These are phyloP conservation scores for Penicillium sp. DNA, from an alignment of 2,329 filamentous ascomycete species.

Conservation along the genomic window DNA sequence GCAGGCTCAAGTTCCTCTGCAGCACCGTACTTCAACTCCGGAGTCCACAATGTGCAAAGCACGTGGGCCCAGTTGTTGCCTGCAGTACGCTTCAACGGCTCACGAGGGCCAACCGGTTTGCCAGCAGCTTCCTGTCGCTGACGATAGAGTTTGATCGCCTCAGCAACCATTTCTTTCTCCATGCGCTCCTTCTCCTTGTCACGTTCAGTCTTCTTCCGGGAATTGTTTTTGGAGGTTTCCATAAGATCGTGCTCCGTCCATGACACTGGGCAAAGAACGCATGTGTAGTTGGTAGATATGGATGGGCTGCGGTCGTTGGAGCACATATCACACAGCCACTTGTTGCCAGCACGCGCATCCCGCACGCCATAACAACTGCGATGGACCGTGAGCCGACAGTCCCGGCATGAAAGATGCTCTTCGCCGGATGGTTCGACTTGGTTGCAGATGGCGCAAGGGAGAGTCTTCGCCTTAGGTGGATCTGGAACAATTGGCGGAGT, in stretches of 20 bases:
- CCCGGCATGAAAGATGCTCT: constrained; percentile 71
- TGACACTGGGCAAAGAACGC: constrained; percentile 82
- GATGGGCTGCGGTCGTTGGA: constrained; percentile 87
- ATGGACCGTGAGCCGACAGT: constrained; percentile 89
- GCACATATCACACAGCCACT: constrained; percentile 97
- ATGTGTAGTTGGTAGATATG: constrained; percentile 92
- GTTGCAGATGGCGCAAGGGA: constrained; percentile 83
- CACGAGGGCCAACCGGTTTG: constrained; percentile 76
- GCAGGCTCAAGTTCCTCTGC: constrained; percentile 76
- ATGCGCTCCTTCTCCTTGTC: constrained; percentile 82
- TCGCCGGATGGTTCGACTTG: constrained; percentile 68
- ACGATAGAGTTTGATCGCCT: constrained; percentile 75
- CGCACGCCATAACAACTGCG: constrained; percentile 88
- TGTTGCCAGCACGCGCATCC: constrained; percentile 61
- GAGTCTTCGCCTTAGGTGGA: constrained; percentile 68
- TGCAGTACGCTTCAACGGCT: constrained; percentile 86
- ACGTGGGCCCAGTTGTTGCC: constrained; percentile 99
- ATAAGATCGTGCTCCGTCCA: constrained; percentile 78
- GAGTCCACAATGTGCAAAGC: constrained; percentile 83
- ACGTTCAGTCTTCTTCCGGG: constrained; percentile 88
- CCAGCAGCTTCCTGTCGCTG: constrained; percentile 79
- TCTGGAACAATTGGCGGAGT: constrained; percentile 66
- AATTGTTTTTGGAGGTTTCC: constrained; percentile 71
- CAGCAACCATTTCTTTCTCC: constrained; percentile 78
- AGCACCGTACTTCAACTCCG: constrained; percentile 88